A percentile compares a stretch with the other conserved stretches of the same genome.
Conservation (phyloP, 208 protist species). For the Acanthamoeba royreba region DNA sequence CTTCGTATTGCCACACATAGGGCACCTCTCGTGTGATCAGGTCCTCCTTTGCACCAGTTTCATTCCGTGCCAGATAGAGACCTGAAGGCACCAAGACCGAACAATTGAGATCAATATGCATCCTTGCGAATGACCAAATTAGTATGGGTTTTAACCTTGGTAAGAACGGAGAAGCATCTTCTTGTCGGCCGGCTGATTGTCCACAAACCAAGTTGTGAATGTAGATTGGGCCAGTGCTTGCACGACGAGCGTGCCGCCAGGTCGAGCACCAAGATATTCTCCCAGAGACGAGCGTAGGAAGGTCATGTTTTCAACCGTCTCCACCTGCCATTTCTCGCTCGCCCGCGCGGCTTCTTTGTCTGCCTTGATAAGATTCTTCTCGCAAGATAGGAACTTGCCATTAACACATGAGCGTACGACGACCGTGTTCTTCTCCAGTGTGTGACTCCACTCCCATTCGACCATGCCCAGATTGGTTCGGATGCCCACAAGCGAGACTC, state of each 20-base stretch:
- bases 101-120: too few species aligned
- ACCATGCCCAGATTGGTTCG: neutral
- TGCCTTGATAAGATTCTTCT: neutral
- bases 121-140: too few species aligned
- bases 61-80: neutral
- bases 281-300: neutral
- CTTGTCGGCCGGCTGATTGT: neutral
- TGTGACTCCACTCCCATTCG: neutral
- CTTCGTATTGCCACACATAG: neutral
- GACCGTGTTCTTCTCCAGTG: neutral
- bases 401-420: neutral
- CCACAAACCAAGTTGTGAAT: neutral
- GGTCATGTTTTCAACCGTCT: neutral
- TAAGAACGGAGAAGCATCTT: neutral
- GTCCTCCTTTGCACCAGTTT: neutral
- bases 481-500: neutral
- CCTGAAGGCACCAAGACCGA: neutral
- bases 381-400: neutral
- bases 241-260: neutral
- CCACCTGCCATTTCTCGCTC: neutral
- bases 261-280: neutral
- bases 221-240: neutral
- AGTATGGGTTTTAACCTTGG: too few species aligned
- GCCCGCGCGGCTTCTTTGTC: neutral
- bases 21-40: neutral